Evolutionary conservation across 768 basidiomycete species (phyloP), one percentile per base, ranked within the genome.

Genomic region (Tylopilus rubrobrunneus): DNA sequence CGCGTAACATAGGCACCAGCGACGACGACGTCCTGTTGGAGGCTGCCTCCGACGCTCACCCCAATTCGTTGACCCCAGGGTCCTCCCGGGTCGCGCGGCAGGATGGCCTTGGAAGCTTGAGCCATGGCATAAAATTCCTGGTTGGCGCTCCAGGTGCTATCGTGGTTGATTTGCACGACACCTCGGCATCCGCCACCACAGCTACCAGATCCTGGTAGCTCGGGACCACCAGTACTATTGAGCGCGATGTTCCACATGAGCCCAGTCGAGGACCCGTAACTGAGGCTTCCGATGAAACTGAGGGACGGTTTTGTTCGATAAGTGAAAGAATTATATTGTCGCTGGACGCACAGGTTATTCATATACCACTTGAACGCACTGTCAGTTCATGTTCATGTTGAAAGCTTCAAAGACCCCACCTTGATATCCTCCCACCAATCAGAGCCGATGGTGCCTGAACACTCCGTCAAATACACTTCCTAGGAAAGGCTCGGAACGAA

Each of bases 361-460:
- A 85, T 81, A 56, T 85, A 82, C 85, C 85, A 87, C 83, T 84
- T 52, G 39, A 4, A 27, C 37, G 23, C 15, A 40, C 14, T 14
- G 48, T 69, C 39, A 69, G 49, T 41, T 37, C 31, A 15, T 34
- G 42, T 36, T 21, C n/a, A 31, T 5, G 31, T 7, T 5, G 2
- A 29, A 19, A 7, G 3, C 23, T 7, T 31, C n/a, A 19, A 46
- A 9, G 29, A 48, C 69, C 7, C 6, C 56, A 83, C 86, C 77
- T 89, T 89, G 68, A 89, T 83, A 59, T 89, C 86, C 45, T 71
- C 73, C 88, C 88, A 91, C 87, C 87, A 90, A 63, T 89, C 85
- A 9, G 79, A 78, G 14, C 85, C 84, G 51, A 79, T 67, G 0
- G 77, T 81, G 7, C 88, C 87, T 1, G 80, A 68, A 62, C 89